Evolutionary conservation across 805 yeast species (phyloP).

Genomic region (Wickerhamomyces bovis): DNA sequence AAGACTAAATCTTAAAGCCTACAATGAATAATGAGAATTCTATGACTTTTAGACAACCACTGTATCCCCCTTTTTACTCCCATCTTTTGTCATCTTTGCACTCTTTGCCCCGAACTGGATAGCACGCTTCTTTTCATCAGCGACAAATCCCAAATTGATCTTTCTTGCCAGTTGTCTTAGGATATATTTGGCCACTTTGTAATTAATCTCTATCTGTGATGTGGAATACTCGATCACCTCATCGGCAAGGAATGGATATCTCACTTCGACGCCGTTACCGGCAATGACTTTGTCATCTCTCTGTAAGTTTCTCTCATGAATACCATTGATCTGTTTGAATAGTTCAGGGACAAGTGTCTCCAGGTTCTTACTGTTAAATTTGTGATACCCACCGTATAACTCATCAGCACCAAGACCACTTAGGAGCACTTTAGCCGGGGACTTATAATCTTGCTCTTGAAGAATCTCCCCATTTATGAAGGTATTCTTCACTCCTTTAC

Average conservation of each 20-base stretch:
- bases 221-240: conserved; percentile 47
- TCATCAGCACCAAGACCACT: conserved; percentile 98
- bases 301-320: conserved; percentile 76
- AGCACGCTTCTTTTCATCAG: conserved; percentile 81
- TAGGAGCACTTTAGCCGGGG: conserved; percentile 63
- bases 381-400: conserved; percentile 89
- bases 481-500: conserved; percentile 29
- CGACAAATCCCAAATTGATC: conserved; percentile 48
- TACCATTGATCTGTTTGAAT: conserved; percentile 60
- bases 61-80: conserved; percentile 66
- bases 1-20: background rate
- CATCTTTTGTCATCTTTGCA: conserved; percentile 84
- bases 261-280: conserved; percentile 80
- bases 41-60: background rate
- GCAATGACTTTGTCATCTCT: conserved; percentile 89
- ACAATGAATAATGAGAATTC: background rate
- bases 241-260: conserved; percentile 81
- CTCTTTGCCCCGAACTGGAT: conserved; percentile 95
- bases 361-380: conserved; percentile 52
- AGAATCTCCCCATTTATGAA: conserved; percentile 8
- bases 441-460: conserved; percentile 29
- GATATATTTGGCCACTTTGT: conserved; percentile 45
- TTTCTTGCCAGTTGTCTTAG: conserved; percentile 56
- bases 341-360: conserved; percentile 51
- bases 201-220: conserved; percentile 41